These are phyloP conservation scores for Chrysoporthe puriensis DNA, from an alignment of 2,329 filamentous ascomycete species.

Conservation along the genomic window DNA sequence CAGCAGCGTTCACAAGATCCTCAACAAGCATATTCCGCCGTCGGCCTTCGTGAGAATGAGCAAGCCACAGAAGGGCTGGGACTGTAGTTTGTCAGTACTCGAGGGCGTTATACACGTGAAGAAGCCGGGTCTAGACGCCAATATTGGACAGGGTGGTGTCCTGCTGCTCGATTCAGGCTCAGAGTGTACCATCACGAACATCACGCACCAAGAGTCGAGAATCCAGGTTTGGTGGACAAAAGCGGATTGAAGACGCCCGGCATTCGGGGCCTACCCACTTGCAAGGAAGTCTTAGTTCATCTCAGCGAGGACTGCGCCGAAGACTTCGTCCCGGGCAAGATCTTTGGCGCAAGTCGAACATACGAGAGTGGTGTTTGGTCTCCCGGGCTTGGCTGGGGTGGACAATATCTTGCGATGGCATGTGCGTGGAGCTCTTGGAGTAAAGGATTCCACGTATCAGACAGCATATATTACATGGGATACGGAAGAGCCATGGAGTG, in stretches of 20 bases:
- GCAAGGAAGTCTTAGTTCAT: background rate
- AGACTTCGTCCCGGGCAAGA: too few relatives aligned
- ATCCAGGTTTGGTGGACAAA: constrained; percentile 19
- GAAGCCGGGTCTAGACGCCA: background rate
- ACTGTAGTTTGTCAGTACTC: background rate
- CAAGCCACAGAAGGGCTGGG: background rate
- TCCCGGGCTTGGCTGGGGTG: background rate
- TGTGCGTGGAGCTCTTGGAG: background rate
- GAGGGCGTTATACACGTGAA: constrained; percentile 12
- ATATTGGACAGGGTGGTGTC: constrained; percentile 16
- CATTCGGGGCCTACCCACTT: background rate
- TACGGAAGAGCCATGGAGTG: background rate
- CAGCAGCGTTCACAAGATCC: background rate
- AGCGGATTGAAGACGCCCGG: background rate
- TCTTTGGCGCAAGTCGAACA: background rate
- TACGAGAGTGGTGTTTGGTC: background rate
- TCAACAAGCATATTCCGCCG: constrained; percentile 15
- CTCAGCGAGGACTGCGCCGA: background rate
- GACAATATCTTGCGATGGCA: background rate
- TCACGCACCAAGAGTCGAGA: constrained; percentile 4
- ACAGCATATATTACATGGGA: background rate
- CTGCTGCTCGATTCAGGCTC: background rate
- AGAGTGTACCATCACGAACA: constrained; percentile 11
- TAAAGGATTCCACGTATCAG: background rate
- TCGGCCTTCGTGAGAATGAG: background rate